These are phyloP conservation scores for Setomelanomma holmii DNA, from an alignment of 2,329 filamentous ascomycete genomes.

Conservation along the genomic window DNA sequence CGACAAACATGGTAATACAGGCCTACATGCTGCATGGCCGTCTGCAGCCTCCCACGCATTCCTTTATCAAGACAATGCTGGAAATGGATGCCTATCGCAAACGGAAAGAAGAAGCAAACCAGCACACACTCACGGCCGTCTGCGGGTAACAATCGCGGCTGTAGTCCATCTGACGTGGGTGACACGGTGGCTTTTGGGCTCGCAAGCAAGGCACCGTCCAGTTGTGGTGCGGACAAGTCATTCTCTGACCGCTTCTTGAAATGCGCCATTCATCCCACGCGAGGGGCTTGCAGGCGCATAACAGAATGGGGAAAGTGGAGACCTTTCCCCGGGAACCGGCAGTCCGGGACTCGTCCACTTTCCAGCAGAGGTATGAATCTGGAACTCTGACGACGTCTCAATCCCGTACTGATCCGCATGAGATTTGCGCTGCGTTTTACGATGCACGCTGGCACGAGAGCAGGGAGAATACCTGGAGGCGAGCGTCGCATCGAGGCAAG, in stretches of 20 bases:
- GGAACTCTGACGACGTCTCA: slow-evolving; percentile 10
- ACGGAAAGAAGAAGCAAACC: slow-evolving; percentile 21
- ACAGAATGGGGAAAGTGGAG: slow-evolving; percentile 30
- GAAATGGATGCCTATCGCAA: slow-evolving; percentile 7
- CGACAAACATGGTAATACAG: slow-evolving; percentile 11
- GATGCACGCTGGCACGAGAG: not conserved
- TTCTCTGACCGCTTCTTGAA: slow-evolving; percentile 34
- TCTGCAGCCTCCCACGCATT: slow-evolving; percentile 18
- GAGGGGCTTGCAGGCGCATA: slow-evolving; percentile 25
- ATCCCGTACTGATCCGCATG: slow-evolving; percentile 16
- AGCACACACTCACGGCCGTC: slow-evolving; percentile 11
- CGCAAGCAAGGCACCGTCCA: slow-evolving; percentile 18
- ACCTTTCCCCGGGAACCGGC: slow-evolving; percentile 31
- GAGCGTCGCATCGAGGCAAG: not conserved
- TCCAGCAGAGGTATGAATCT: slow-evolving; percentile 30
- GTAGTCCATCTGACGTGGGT: slow-evolving; percentile 14
- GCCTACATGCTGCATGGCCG: slow-evolving; percentile 5
- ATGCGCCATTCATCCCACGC: slow-evolving; percentile 26
- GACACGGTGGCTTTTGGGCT: slow-evolving; percentile 13
- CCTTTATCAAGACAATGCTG: slow-evolving; percentile 11
- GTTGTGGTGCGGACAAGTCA: slow-evolving; percentile 2
- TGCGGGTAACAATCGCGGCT: slow-evolving; percentile 12
- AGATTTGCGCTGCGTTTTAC: not conserved
- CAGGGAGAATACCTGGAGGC: not conserved
- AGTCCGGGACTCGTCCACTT: slow-evolving; percentile 19